phyloP scores from a whole-genome alignment of 495 filamentous ascomycete genomes.

The Aspergillus incahuasiensis region DNA sequence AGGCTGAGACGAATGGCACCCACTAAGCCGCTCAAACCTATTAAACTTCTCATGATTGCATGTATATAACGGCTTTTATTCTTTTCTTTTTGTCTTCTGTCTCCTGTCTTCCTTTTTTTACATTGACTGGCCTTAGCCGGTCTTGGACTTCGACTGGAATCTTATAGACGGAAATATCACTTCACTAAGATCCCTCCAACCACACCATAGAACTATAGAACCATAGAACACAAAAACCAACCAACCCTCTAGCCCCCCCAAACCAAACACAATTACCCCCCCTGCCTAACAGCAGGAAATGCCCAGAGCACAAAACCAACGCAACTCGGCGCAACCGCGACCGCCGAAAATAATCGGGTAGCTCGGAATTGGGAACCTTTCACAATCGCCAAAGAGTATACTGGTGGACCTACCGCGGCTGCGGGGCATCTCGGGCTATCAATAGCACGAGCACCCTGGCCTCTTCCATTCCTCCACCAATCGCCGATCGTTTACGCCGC shows the following conservation, averaged over 20 bases:
- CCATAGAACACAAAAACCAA: no score
- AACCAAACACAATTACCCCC: no score
- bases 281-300: no score
- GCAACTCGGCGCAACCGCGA: no score
- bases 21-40: not conserved
- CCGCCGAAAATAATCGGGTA: no score
- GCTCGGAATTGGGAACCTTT: no score
- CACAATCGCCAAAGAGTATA: no score
- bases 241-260: no score
- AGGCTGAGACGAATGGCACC: slow-evolving; percentile 24
- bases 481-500: not conserved
- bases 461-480: slow-evolving; percentile 1
- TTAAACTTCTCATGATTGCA: not conserved
- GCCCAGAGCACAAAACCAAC: no score
- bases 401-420: slow-evolving; percentile 5
- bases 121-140: not conserved
- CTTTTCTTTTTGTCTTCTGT: not conserved
- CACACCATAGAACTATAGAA: not conserved
- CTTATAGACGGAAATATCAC: slow-evolving; percentile 2
- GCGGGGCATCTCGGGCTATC: slow-evolving; percentile 1
- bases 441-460: not conserved
- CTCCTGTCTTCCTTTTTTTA: not conserved
- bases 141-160: not conserved
- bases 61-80: slow-evolving; percentile 6
- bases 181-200: not conserved